Conservation (phyloP, 2,329 filamentous ascomycete genomes). For the Bisporella sp. region DNA sequence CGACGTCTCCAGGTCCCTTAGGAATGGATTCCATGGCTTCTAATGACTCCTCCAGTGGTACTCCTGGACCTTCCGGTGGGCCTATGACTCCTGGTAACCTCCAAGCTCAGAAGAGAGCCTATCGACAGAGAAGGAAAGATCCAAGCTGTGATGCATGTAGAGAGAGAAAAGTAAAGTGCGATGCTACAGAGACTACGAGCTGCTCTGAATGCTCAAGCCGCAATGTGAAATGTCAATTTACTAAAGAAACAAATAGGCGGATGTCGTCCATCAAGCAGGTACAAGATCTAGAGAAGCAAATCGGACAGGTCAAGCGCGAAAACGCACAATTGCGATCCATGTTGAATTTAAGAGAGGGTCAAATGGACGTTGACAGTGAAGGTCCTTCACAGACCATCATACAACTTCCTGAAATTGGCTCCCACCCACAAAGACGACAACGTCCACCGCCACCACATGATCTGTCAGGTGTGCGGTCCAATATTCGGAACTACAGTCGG, state of each 20-base stretch:
- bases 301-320: constrained; percentile 72
- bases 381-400: constrained; percentile 36
- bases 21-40: constrained; percentile 56
- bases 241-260: constrained; percentile 94
- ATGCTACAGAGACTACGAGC: constrained; percentile 91
- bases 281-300: constrained; percentile 90
- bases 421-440: constrained; percentile 57
- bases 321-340: constrained; percentile 67
- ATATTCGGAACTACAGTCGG: constrained; percentile 65
- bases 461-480: constrained; percentile 63
- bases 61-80: constrained; percentile 38
- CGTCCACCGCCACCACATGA: constrained; percentile 58
- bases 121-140: constrained; percentile 90
- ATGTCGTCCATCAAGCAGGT: constrained; percentile 99
- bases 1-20: constrained; percentile 28
- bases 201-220: constrained; percentile 97
- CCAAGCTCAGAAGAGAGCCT: constrained; percentile 83
- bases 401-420: constrained; percentile 58
- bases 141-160: constrained; percentile 95
- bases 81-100: constrained; percentile 37
- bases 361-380: constrained; percentile 36
- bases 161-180: constrained; percentile 80
- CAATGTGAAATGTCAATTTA: constrained; percentile 97
- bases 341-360: constrained; percentile 34
- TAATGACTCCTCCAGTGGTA: constrained; percentile 48